phyloP scores from a whole-genome alignment of 805 yeast species.

The Jamesozyma jinghongensis region DNA sequence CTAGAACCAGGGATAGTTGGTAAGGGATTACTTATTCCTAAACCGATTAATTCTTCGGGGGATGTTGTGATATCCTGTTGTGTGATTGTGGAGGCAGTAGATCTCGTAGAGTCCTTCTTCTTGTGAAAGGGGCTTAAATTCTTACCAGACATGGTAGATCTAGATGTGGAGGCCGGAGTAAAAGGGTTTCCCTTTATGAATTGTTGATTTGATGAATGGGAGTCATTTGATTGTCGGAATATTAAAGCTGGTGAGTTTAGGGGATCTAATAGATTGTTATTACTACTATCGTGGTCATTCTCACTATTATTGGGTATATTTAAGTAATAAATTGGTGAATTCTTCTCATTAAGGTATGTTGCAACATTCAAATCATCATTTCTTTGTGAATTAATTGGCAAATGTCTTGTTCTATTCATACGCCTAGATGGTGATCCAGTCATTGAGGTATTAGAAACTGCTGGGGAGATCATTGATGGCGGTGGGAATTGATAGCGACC shows the following conservation, averaged over 20 bases:
- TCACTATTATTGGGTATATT: no score
- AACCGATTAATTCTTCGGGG: conserved; percentile 5
- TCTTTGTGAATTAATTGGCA: conserved; percentile 1
- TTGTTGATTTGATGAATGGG: background rate
- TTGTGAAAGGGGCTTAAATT: conserved; percentile 9
- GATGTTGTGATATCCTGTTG: conserved; percentile 16
- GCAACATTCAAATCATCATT: background rate
- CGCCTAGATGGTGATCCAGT: conserved; percentile 20
- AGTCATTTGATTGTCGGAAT: background rate
- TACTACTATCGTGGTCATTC: no score
- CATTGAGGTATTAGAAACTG: conserved; percentile 19
- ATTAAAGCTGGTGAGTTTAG: conserved; percentile 4
- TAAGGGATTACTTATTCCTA: conserved; percentile 12
- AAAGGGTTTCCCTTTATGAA: background rate
- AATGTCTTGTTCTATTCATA: background rate
- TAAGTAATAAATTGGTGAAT: no score
- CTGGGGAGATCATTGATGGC: conserved; percentile 15
- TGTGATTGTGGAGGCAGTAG: conserved; percentile 29
- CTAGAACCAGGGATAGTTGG: conserved; percentile 27
- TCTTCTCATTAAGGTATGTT: background rate
- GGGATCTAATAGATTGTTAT: background rate
- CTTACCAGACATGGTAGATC: background rate
- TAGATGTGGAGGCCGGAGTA: conserved; percentile 6
- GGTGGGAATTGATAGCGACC: conserved; percentile 32
- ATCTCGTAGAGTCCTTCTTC: conserved; percentile 21